Evolutionary conservation across 805 yeast species (phyloP).

Genomic region (Kodamaea jinghongensis): DNA sequence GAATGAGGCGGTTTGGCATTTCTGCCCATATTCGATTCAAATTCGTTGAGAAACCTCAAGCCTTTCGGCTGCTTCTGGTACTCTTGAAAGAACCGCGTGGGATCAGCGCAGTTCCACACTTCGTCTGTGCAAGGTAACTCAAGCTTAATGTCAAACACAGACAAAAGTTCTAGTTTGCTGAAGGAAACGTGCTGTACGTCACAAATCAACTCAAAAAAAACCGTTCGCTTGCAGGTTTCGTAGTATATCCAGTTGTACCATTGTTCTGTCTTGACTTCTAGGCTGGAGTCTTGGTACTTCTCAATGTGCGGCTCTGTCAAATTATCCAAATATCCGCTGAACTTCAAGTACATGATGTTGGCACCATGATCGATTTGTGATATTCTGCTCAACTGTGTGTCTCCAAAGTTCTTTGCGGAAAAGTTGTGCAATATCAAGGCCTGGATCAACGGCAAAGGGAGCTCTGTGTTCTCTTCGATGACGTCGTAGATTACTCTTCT

Average conservation of each 20-base stretch:
- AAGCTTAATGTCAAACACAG: constrained; percentile 42
- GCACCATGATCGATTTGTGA: constrained; percentile 13
- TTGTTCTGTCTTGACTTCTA: constrained; percentile 1
- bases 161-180: constrained; percentile 29
- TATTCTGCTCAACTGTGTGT: constrained; percentile 7
- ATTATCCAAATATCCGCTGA: constrained; percentile 8
- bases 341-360: constrained; percentile 10
- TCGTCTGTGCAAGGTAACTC: constrained; percentile 47
- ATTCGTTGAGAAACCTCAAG: constrained; percentile 1
- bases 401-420: constrained; percentile 11
- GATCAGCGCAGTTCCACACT: constrained; percentile 38
- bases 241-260: constrained; percentile 49
- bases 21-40: neutral
- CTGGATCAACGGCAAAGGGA: constrained; percentile 9
- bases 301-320: constrained; percentile 10
- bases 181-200: constrained; percentile 42
- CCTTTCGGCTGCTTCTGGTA: constrained; percentile 26
- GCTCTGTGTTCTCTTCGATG: constrained; percentile 9
- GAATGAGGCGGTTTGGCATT: too few species aligned
- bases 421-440: constrained; percentile 10
- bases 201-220: constrained; percentile 39
- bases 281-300: too few species aligned
- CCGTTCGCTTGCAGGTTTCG: constrained; percentile 44
- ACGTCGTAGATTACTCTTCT: constrained; percentile 10
- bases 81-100: constrained; percentile 19